Percentiles rank a stretch among this genome's conserved stretches.
phyloP scores from a whole-genome alignment of 768 basidiomycete genomes.

The Boletellus sp. region DNA sequence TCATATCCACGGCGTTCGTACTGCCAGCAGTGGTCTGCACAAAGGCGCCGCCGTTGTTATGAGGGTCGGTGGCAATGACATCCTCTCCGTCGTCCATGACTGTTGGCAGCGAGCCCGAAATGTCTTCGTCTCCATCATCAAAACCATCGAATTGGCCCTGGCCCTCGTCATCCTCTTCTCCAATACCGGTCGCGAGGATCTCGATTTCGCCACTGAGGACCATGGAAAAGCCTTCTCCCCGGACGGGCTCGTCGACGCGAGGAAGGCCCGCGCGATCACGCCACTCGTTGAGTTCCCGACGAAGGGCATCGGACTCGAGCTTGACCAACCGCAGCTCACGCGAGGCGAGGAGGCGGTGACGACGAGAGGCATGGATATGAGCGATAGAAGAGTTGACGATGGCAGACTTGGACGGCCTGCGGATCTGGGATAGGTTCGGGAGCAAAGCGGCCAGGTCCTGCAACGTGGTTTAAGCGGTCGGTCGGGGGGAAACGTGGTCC shows the following conservation, averaged over 20 bases:
- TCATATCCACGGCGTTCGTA: constrained; percentile 26
- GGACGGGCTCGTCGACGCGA: constrained; percentile 66
- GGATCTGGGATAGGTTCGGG: constrained; percentile 85
- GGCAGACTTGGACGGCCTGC: constrained; percentile 92
- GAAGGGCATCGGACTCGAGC: constrained; percentile 79
- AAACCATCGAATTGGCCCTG: constrained; percentile 35
- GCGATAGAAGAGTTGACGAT: constrained; percentile 97
- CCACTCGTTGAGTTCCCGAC: constrained; percentile 93
- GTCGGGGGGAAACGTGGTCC: constrained; percentile 5
- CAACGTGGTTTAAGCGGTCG: constrained; percentile 14
- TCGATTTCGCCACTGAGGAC: constrained; percentile 70
- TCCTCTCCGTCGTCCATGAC: constrained; percentile 34
- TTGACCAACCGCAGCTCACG: constrained; percentile 78
- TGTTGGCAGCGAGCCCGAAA: constrained; percentile 24
- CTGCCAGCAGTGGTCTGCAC: constrained; percentile 31
- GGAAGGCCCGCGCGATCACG: constrained; percentile 71
- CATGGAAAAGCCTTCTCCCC: constrained; percentile 70
- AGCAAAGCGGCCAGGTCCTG: constrained; percentile 90
- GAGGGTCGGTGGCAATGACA: constrained; percentile 17
- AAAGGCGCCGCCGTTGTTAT: constrained; percentile 33
- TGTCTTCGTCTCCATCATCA: constrained; percentile 42
- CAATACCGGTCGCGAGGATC: constrained; percentile 49
- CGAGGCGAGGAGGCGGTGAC: constrained; percentile 77
- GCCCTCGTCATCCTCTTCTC: constrained; percentile 54
- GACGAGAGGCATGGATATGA: constrained; percentile 77